Conservation (phyloP, 805 yeast genomes). For the Pichia nanzhaoensis region DNA sequence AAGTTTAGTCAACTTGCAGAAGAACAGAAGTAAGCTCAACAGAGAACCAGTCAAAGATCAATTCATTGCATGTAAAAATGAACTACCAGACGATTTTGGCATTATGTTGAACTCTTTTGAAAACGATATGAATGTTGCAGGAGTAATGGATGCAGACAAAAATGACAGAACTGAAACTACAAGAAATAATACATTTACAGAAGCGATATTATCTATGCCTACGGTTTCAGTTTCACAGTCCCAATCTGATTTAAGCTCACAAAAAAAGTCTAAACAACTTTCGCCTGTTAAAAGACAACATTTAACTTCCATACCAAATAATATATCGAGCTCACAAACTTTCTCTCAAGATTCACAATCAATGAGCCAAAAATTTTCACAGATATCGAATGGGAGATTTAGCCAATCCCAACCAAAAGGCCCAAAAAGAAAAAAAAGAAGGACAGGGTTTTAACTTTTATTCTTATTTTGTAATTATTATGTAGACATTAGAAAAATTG, state of each 20-base stretch:
- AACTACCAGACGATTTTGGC: slow-evolving; percentile 7
- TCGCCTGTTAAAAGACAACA: neutral
- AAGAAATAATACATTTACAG: neutral
- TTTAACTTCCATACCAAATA: neutral
- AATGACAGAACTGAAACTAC: slow-evolving; percentile 2
- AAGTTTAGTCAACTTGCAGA: slow-evolving; percentile 6
- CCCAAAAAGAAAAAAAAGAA: slow-evolving; percentile 7
- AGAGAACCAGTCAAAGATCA: neutral
- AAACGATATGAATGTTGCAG: slow-evolving; percentile 11
- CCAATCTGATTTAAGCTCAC: neutral
- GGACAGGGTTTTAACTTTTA: neutral
- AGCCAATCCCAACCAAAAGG: slow-evolving; percentile 4
- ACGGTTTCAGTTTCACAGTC: slow-evolving; percentile 4
- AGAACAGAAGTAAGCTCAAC: neutral
- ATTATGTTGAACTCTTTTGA: slow-evolving; percentile 12
- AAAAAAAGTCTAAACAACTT: neutral
- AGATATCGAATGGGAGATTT: neutral
- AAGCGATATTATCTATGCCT: neutral
- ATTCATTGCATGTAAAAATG: neutral
- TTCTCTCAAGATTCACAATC: slow-evolving; percentile 1
- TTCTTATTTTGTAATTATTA: neutral
- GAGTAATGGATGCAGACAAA: slow-evolving; percentile 5
- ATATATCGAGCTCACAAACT: slow-evolving; percentile 2
- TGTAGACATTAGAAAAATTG: neutral
- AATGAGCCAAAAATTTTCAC: slow-evolving; percentile 4